Evolutionary conservation across 2,329 filamentous ascomycete species (phyloP).

Genomic region (Emergomyces africanus): DNA sequence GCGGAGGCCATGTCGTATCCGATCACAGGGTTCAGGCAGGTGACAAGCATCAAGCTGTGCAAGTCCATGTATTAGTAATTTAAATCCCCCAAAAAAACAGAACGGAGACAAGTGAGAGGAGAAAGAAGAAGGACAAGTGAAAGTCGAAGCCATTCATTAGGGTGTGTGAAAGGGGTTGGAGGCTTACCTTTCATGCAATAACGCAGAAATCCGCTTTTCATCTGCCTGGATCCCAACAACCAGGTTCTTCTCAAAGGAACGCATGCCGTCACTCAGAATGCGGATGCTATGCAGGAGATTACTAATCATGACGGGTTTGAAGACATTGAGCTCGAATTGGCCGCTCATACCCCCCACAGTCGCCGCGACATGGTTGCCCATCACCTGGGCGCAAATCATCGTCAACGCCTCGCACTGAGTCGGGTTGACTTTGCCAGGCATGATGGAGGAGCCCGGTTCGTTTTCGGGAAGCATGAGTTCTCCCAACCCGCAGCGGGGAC

Average conservation of each 20-base stretch:
- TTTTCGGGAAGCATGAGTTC: conserved; percentile 93
- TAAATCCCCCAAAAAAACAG: background rate
- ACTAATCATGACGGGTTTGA: conserved; percentile 92
- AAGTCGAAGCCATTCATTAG: background rate
- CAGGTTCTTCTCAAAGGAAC: conserved; percentile 87
- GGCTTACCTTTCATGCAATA: conserved; percentile 82
- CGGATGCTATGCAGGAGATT: conserved; percentile 89
- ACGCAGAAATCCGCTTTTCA: conserved; percentile 76
- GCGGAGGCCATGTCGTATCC: conserved; percentile 96
- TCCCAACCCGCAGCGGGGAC: conserved; percentile 87
- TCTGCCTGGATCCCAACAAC: conserved; percentile 82
- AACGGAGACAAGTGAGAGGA: background rate
- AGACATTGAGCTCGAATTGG: conserved; percentile 98
- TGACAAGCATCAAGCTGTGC: conserved; percentile 84
- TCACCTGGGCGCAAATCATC: conserved; percentile 95
- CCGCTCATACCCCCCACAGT: conserved; percentile 95
- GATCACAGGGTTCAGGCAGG: conserved; percentile 93
- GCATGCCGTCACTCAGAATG: conserved; percentile 83
- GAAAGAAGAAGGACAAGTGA: no score
- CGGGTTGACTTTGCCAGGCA: conserved; percentile 99
- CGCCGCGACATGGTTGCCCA: conserved; percentile 89
- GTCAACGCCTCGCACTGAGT: conserved; percentile 97
- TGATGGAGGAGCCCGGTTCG: conserved; percentile 94
- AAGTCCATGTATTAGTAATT: background rate
- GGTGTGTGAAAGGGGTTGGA: background rate